Conservation (phyloP, 164 flowering plant genomes). For the Macadamia tetraphylla region DNA sequence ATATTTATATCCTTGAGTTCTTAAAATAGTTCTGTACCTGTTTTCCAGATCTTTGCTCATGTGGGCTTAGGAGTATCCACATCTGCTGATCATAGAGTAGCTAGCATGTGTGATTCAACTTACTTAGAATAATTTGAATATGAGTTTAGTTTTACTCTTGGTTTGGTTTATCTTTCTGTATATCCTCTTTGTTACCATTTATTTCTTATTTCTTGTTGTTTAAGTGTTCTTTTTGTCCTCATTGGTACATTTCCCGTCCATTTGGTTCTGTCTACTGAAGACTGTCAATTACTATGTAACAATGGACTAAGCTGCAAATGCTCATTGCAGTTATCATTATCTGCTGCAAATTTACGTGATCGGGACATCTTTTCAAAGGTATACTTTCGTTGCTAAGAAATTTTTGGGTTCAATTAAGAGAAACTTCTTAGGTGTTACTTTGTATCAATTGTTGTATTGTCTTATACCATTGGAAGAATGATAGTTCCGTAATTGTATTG, state of each 20-base stretch:
- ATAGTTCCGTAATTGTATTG: no score
- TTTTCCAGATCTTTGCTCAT: no score
- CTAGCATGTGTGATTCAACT: neutral
- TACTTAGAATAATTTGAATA: neutral
- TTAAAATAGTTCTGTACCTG: no score
- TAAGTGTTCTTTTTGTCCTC: neutral
- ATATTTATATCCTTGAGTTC: no score
- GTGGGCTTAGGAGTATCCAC: no score
- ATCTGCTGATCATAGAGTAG: no score
- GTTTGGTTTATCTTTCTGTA: no score
- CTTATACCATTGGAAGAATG: no score
- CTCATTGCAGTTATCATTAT: slow-evolving; percentile 56
- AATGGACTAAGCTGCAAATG: slow-evolving; percentile 6
- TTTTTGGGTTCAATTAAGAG: no score
- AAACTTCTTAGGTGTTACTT: no score
- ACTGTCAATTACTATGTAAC: neutral
- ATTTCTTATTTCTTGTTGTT: no score
- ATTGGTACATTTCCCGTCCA: neutral
- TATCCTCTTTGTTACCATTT: neutral
- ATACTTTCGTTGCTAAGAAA: neutral
- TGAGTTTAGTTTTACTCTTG: neutral
- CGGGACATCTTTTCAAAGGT: slow-evolving; percentile 66
- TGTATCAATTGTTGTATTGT: no score
- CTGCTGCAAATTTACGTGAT: slow-evolving; percentile 61
- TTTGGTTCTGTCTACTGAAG: neutral